Evolutionary conservation across 768 basidiomycete species (phyloP).

Genomic region (Pholiota microspora): DNA sequence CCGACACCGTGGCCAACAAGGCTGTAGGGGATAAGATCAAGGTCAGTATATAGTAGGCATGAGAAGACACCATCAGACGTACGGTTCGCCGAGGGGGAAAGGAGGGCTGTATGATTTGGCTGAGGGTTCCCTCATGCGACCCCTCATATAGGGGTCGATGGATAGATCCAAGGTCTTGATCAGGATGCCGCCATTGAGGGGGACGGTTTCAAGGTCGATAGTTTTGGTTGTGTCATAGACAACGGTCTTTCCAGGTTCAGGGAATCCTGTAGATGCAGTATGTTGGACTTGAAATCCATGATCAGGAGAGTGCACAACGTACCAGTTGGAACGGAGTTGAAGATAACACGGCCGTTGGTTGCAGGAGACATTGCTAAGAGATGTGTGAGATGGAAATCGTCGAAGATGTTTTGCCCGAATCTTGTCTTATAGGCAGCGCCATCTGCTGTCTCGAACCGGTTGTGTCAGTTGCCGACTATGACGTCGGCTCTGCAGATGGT

Average conservation of each 20-base stretch:
- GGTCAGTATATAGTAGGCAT: neutral
- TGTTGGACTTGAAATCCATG: no score
- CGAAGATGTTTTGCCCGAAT: no score
- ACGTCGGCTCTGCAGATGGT: no score
- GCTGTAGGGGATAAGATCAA: slow-evolving; percentile 14
- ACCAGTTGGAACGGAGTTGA: slow-evolving; percentile 23
- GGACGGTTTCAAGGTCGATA: slow-evolving; percentile 48
- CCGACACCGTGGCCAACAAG: slow-evolving; percentile 36
- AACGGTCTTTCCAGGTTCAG: slow-evolving; percentile 3
- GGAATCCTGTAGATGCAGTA: neutral
- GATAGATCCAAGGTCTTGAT: slow-evolving; percentile 44
- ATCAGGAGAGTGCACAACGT: neutral
- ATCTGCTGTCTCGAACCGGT: no score
- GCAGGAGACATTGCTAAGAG: slow-evolving; percentile 25
- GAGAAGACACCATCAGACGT: slow-evolving; percentile 6
- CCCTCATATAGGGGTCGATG: slow-evolving; percentile 38
- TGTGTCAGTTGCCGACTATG: no score
- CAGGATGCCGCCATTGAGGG: slow-evolving; percentile 44
- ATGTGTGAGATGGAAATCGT: neutral
- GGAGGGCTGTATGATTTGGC: slow-evolving; percentile 25
- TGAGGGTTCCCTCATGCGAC: slow-evolving; percentile 33
- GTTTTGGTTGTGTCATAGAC: slow-evolving; percentile 33
- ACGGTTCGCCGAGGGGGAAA: slow-evolving; percentile 35
- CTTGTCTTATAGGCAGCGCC: no score
- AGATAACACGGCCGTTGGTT: slow-evolving; percentile 34